Evolutionary conservation across 805 yeast genomes (phyloP).

Genomic region (Kodamaea sagamina): DNA sequence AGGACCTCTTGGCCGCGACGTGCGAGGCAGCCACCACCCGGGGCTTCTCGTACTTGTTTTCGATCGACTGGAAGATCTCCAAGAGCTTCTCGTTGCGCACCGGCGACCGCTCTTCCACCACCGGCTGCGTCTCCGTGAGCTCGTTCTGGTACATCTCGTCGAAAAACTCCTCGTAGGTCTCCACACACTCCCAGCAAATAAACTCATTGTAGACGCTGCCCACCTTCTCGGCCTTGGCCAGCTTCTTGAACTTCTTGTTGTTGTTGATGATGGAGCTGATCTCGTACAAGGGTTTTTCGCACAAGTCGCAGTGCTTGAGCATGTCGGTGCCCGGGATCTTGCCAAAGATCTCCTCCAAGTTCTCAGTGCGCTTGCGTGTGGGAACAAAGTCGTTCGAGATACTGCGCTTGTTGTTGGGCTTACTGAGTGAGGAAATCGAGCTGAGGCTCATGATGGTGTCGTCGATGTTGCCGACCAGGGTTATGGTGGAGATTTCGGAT

Average conservation of each 20-base stretch:
- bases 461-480: slow-evolving; percentile 9
- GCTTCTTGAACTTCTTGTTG: slow-evolving; percentile 18
- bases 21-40: slow-evolving; percentile 4
- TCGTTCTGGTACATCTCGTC: slow-evolving; percentile 37
- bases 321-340: slow-evolving; percentile 39
- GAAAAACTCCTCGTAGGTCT: slow-evolving; percentile 53
- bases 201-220: slow-evolving; percentile 47
- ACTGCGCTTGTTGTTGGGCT: slow-evolving; percentile 14
- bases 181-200: slow-evolving; percentile 64
- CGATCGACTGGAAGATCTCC: slow-evolving; percentile 22
- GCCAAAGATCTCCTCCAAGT: slow-evolving; percentile 40
- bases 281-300: slow-evolving; percentile 71
- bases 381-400: slow-evolving; percentile 13
- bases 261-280: slow-evolving; percentile 44
- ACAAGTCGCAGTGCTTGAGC: slow-evolving; percentile 60
- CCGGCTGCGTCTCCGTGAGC: slow-evolving; percentile 7
- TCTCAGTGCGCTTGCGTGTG: slow-evolving; percentile 18
- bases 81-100: slow-evolving; percentile 16
- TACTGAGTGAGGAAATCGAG: slow-evolving; percentile 2
- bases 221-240: slow-evolving; percentile 18
- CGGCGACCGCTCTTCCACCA: neutral
- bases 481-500: slow-evolving; percentile 14
- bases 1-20: slow-evolving; percentile 13
- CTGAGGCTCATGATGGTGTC: slow-evolving; percentile 9
- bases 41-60: slow-evolving; percentile 22